Evolutionary conservation across 2,329 filamentous ascomycete species (phyloP).

Genomic region (Xylaria sp.): DNA sequence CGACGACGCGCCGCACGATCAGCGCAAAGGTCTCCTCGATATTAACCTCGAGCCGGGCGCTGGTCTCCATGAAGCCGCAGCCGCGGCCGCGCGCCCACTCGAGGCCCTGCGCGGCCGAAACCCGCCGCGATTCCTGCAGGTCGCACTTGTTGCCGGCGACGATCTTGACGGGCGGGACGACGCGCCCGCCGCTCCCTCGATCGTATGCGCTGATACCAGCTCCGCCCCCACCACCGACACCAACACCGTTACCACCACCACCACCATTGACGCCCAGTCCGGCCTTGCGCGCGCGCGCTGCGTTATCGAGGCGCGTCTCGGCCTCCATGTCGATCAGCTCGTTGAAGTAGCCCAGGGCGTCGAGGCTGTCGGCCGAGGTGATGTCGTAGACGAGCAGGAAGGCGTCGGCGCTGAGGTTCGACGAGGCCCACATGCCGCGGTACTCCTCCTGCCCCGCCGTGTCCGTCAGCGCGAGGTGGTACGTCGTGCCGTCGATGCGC

Average conservation of each 20-base stretch:
- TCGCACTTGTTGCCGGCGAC: slow-evolving; percentile 91
- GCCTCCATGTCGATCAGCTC: slow-evolving; percentile 86
- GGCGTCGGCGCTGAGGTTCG: slow-evolving; percentile 81
- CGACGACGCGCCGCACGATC: slow-evolving; percentile 70
- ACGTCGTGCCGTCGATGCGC: slow-evolving; percentile 80
- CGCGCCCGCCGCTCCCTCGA: slow-evolving; percentile 57
- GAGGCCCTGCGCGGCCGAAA: slow-evolving; percentile 76
- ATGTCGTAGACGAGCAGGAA: slow-evolving; percentile 92
- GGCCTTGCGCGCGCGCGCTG: slow-evolving; percentile 60
- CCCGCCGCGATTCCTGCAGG: slow-evolving; percentile 74
- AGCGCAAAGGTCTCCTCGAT: slow-evolving; percentile 89
- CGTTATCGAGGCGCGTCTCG: slow-evolving; percentile 74
- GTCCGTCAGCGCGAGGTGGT: slow-evolving; percentile 83
- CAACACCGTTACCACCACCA: slow-evolving; percentile 18
- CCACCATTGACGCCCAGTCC: slow-evolving; percentile 52
- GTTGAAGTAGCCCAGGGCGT: slow-evolving; percentile 81
- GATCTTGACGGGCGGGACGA: slow-evolving; percentile 81
- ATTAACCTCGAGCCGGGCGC: slow-evolving; percentile 84
- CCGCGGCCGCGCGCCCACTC: slow-evolving; percentile 79
- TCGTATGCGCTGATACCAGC: slow-evolving; percentile 38
- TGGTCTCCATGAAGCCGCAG: slow-evolving; percentile 92
- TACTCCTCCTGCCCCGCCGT: slow-evolving; percentile 93
- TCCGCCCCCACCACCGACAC: background rate
- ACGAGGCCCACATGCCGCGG: slow-evolving; percentile 84
- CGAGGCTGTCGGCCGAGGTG: slow-evolving; percentile 74